Conservation (phyloP, 192 early-diverging fungal genomes). For the Backusella tuberculispora region DNA sequence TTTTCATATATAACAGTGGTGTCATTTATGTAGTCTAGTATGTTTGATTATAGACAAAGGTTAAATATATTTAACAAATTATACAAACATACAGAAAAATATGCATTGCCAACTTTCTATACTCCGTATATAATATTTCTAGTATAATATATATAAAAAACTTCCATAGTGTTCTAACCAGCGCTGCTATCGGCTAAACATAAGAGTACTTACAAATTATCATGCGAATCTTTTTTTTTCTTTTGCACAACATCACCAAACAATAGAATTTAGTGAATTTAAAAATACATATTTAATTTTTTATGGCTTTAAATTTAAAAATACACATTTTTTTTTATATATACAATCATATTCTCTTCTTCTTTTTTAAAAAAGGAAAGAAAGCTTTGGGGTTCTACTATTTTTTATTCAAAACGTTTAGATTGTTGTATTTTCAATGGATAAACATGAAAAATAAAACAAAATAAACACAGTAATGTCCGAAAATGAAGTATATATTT, state of each 20-base stretch:
- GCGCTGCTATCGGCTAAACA: no score
- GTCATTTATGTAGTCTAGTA: background rate
- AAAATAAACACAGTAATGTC: background rate
- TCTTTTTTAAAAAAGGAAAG: conserved; percentile 9
- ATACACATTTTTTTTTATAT: background rate
- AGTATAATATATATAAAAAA: no score
- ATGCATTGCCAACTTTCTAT: no score
- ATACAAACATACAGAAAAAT: no score
- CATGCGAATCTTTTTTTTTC: background rate
- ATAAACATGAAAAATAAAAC: no score
- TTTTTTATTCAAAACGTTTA: background rate
- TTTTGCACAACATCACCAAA: background rate
- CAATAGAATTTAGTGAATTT: background rate
- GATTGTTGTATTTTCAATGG: background rate
- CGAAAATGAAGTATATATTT: background rate
- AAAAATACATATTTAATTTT: conserved; percentile 1
- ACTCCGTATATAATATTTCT: no score
- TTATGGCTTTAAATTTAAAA: background rate
- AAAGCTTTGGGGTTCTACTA: background rate
- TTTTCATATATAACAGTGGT: background rate
- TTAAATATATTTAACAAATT: background rate
- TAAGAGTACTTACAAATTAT: no score
- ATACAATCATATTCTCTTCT: background rate
- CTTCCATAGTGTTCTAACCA: no score
- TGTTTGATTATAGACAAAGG: background rate